Base-by-base conservation (phyloP, 2,329 filamentous ascomycete species). In the Alternaria hordeiaustralica region DNA sequence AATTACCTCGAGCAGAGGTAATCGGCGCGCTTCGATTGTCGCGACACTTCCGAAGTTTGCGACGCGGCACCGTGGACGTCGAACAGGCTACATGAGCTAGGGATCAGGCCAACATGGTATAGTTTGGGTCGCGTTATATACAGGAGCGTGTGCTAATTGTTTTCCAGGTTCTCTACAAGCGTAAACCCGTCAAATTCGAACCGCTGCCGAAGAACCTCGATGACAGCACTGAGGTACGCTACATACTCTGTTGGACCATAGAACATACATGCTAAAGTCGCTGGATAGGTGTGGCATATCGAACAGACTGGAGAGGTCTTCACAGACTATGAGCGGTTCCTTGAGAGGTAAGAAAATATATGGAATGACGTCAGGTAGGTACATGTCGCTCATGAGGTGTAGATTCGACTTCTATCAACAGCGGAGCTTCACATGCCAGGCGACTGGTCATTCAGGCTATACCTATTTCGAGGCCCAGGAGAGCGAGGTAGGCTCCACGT, bases 321-420 rank as follows among this genome's bases (percentile, higher is more conserved):
- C 77, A 85, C 87, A 20, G 91, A 90, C 55, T 98, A 98, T 79
- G 94, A 97, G 75, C 89, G 91, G 45, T 99, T 97, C 81, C 82
- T 97, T 36, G 87, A 88, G 72, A 89, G 94, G 93, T 95, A 85
- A 79, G 90, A 77, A 67, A 55, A 51, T 62, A 53, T 23, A 25
- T 20, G 11, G 46, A 64, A 65, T 72, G 71, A 73, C 69, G 71
- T 73, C 64, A 71, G 68, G 58, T 21, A 43, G 28, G 20, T 51
- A 54, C 44, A 60, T 20, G 54, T 69, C 58, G 62, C 76, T 76
- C 64, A 70, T 57, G 47, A 28, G 66, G 54, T 58, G 26, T 71
- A 96, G 93, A 63, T 90, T 94, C 87, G 94, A 97, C 79, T 97
- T 97, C 78, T 97, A 97, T 79, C 94, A 92, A 72, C 93, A 95